Evolutionary conservation across 176 grass and related monocot species (phyloP).

Genomic region (Avena sativa): DNA sequence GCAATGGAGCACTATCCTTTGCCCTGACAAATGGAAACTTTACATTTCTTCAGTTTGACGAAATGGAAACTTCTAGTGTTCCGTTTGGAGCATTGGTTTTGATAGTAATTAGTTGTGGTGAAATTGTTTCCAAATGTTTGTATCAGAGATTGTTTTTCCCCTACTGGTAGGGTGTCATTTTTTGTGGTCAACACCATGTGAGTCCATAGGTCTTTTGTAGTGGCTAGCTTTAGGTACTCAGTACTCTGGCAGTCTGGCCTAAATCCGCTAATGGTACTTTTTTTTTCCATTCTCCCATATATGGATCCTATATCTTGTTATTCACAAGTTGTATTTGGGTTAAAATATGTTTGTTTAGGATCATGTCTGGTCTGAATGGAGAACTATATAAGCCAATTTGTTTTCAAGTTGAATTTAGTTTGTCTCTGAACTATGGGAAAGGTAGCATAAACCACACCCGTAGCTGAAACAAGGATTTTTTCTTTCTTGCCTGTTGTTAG

Average conservation of each 20-base stretch:
- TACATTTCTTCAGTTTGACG: conserved; percentile 3
- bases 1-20: neutral
- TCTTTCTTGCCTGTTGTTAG: conserved; percentile 24
- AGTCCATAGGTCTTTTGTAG: conserved; percentile 17
- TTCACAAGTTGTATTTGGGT: conserved; percentile 13
- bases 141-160: neutral
- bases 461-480: neutral
- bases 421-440: conserved; percentile 23
- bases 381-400: conserved; percentile 2
- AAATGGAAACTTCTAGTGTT: neutral
- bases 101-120: neutral
- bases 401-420: conserved; percentile 4
- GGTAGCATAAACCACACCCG: neutral
- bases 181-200: conserved; percentile 14
- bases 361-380: conserved; percentile 1
- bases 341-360: neutral
- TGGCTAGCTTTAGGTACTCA: conserved; percentile 8
- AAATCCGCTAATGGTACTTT: conserved; percentile 3
- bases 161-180: conserved; percentile 3
- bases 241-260: conserved; percentile 16
- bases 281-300: neutral
- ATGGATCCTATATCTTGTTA: conserved; percentile 13
- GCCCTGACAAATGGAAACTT: conserved; percentile 15
- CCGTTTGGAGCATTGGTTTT: conserved; percentile 13
- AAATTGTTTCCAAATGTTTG: conserved; percentile 9